Evolutionary conservation across 345 rosid species (phyloP).

Genomic region (Lumnitzera littorea): DNA sequence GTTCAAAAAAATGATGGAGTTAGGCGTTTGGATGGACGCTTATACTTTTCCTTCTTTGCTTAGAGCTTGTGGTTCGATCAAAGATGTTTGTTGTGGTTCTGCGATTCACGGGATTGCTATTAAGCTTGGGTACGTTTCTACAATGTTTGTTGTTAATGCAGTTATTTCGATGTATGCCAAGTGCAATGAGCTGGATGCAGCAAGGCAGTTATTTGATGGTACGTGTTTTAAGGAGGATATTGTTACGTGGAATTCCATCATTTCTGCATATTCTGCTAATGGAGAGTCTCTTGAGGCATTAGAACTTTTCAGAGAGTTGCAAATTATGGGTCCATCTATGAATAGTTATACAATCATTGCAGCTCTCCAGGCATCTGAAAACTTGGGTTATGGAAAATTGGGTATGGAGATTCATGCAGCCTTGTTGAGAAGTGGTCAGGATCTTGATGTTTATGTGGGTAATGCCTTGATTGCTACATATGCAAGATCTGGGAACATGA

Average conservation of each 20-base stretch:
- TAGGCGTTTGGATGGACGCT: constrained; percentile 44
- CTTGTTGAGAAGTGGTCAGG: constrained; percentile 38
- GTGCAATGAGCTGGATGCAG: constrained; percentile 50
- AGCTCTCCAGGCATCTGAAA: constrained; percentile 64
- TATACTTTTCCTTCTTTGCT: constrained; percentile 48
- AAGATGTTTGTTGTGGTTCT: constrained; percentile 35
- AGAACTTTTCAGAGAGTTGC: constrained; percentile 50
- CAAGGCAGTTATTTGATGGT: constrained; percentile 52
- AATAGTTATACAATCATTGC: constrained; percentile 55
- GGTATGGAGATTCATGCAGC: constrained; percentile 75
- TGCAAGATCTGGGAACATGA: constrained; percentile 41
- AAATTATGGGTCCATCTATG: constrained; percentile 29
- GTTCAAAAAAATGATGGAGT: constrained; percentile 39
- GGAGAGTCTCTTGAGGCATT: constrained; percentile 49
- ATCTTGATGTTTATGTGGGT: constrained; percentile 37
- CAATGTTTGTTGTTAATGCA: constrained; percentile 48
- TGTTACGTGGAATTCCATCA: constrained; percentile 74
- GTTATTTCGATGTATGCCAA: constrained; percentile 78
- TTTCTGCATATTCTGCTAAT: constrained; percentile 48
- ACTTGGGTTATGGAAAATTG: constrained; percentile 27
- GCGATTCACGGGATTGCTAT: constrained; percentile 53
- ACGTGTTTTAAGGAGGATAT: constrained; percentile 39
- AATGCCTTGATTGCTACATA: constrained; percentile 77
- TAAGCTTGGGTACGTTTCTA: constrained; percentile 38
- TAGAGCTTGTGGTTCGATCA: constrained; percentile 52